phyloP scores from a whole-genome alignment of 2,329 filamentous ascomycete genomes.

The Meredithiella fracta region DNA sequence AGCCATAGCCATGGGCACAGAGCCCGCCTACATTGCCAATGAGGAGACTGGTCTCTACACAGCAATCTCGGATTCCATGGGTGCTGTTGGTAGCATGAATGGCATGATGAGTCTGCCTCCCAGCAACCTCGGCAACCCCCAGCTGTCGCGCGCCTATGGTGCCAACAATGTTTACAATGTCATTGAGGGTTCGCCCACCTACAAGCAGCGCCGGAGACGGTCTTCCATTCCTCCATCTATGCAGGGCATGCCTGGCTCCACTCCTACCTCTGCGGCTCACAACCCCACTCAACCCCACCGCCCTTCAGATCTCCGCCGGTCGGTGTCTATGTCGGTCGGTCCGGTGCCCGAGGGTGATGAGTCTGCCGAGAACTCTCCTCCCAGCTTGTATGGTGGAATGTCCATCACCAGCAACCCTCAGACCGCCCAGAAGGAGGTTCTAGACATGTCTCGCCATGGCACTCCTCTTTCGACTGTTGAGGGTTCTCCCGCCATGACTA shows the following conservation, averaged over 20 bases:
- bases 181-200: constrained; percentile 93
- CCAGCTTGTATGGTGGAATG: constrained; percentile 57
- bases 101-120: constrained; percentile 82
- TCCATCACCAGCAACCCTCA: constrained; percentile 30
- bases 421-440: constrained; percentile 40
- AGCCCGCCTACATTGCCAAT: constrained; percentile 94
- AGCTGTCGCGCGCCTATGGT: constrained; percentile 60
- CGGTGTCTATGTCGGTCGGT: constrained; percentile 65
- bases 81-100: constrained; percentile 57
- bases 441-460: constrained; percentile 74
- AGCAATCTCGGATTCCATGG: constrained; percentile 74
- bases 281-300: constrained; percentile 41
- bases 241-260: constrained; percentile 50
- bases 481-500: constrained; percentile 60
- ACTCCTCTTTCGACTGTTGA: constrained; percentile 79
- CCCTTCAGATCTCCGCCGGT: constrained; percentile 80
- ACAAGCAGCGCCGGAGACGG: constrained; percentile 88
- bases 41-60: constrained; percentile 95
- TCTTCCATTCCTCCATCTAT: constrained; percentile 80
- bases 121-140: constrained; percentile 57
- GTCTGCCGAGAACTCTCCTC: constrained; percentile 60
- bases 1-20: constrained; percentile 59
- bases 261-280: constrained; percentile 33
- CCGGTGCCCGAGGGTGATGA: constrained; percentile 69
- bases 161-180: constrained; percentile 78